Evolutionary conservation across 805 yeast species (phyloP), one percentile per base, ranked within the genome.

Genomic region (Yamadazyma laniorum): DNA sequence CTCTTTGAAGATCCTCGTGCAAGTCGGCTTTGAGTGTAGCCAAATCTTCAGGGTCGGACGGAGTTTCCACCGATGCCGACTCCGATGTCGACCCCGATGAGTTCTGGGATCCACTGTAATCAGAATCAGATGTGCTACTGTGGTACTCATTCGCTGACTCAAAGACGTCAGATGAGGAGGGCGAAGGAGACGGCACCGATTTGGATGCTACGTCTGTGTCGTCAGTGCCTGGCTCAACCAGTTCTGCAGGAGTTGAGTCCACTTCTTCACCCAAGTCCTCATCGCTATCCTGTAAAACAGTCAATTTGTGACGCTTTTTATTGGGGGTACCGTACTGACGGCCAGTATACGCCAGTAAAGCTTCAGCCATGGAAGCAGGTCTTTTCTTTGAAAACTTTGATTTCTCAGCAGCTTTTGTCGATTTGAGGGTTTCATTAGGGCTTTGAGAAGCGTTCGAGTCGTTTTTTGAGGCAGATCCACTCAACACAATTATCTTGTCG

Each of bases 271-370:
- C 53, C 21, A 44, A 13, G 33, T 44, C 51, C 37, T 56, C 57
- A 25, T 47, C 50, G 37, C 53, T 50, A 36, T 55, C 52, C 39
- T 37, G 49, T 52, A 47, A 53, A 42, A 14, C 57, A 43, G 26
- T 42, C 55, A 43, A 47, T 50, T 39, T 54, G 52, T 35, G 53
- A 35, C 56, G 53, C 46, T 45, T 58, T 41, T 64, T 68, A 50
- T 73, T 75, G 15, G 29, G 23, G 14, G 25, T 14, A 45, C 74
- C 56, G 41, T 75, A 77, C 49, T 67, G 72, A 40, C 75, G 75
- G 19, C 80, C 79, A 1, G 81, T 68, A 52, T 76, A 76, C 6
- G 75, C 70, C 9, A 79, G 79, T 21, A 79, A 74, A 7, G 82
- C 82, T 52, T 75, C 80, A 7, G 79, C 80, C 73, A 75, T 64